phyloP scores from a whole-genome alignment of 2,329 filamentous ascomycete genomes.

The Ophiostoma tasmaniense region DNA sequence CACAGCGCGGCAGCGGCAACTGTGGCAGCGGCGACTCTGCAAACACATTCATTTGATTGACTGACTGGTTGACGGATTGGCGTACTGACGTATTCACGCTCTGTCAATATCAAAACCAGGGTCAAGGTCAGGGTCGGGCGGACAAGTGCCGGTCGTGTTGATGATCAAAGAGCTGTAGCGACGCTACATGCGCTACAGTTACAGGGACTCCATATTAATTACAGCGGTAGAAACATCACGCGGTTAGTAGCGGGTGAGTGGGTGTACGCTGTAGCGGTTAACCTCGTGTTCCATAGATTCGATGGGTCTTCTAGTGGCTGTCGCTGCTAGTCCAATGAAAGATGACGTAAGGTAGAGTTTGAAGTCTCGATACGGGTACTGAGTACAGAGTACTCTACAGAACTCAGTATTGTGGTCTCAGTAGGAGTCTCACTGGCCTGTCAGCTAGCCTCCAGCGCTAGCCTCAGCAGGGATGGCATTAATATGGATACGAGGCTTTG shows the following conservation, averaged over 20 bases:
- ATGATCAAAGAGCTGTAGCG: background rate
- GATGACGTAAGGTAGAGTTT: background rate
- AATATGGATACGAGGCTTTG: background rate
- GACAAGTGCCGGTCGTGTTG: background rate
- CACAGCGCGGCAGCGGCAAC: constrained; percentile 6
- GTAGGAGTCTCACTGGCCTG: background rate
- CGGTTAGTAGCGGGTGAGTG: background rate
- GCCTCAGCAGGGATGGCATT: background rate
- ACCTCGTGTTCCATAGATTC: background rate
- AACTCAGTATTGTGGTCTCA: background rate
- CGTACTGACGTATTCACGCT: background rate
- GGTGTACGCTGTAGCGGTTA: background rate
- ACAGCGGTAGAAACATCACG: background rate
- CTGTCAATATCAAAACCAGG: background rate
- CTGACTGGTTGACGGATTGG: background rate
- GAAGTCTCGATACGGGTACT: background rate
- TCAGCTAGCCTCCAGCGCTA: too few relatives aligned
- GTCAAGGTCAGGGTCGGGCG: background rate
- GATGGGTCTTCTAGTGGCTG: background rate
- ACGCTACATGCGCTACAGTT: background rate
- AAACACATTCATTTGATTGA: background rate
- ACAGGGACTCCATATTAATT: background rate
- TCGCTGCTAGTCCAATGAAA: background rate
- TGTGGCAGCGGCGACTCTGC: background rate
- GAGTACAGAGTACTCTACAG: background rate